phyloP scores from a whole-genome alignment of 2,329 filamentous ascomycete genomes.

The Blumeriella jaapii region DNA sequence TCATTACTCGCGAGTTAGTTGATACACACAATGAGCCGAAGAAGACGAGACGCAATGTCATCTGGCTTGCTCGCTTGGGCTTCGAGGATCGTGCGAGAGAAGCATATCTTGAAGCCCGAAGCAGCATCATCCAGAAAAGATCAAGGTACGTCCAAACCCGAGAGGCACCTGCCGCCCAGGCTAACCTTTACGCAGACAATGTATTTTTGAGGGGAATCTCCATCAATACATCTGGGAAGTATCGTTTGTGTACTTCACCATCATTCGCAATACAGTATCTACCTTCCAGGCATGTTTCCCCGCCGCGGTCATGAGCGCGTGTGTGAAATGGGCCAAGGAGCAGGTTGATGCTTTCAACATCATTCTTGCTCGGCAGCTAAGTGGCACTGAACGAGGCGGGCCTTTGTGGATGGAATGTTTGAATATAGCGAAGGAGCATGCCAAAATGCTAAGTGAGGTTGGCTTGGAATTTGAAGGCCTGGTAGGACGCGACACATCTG shows the following conservation, averaged over 20 bases:
- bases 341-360: slow-evolving; percentile 85
- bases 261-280: slow-evolving; percentile 85
- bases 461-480: slow-evolving; percentile 82
- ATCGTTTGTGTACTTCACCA: slow-evolving; percentile 88
- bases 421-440: slow-evolving; percentile 69
- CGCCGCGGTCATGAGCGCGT: slow-evolving; percentile 78
- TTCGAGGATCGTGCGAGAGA: slow-evolving; percentile 85
- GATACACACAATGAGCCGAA: slow-evolving; percentile 65
- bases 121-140: slow-evolving; percentile 66
- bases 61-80: slow-evolving; percentile 75
- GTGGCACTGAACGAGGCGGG: slow-evolving; percentile 68
- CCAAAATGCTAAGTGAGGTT: slow-evolving; percentile 68
- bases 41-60: slow-evolving; percentile 70
- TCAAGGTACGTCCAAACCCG: slow-evolving; percentile 50
- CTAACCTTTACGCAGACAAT: too few species aligned
- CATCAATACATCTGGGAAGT: slow-evolving; percentile 90
- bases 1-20: slow-evolving; percentile 67
- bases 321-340: slow-evolving; percentile 97
- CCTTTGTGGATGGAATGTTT: slow-evolving; percentile 75
- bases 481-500: slow-evolving; percentile 47
- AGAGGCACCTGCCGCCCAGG: too few species aligned
- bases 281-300: slow-evolving; percentile 85
- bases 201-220: slow-evolving; percentile 88
- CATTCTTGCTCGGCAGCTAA: slow-evolving; percentile 72
- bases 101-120: slow-evolving; percentile 71